A percentile compares a stretch with the other conserved stretches of the same genome.
Evolutionary conservation across 768 basidiomycete species (phyloP).

Genomic region (Hypsizygus marmoreus): DNA sequence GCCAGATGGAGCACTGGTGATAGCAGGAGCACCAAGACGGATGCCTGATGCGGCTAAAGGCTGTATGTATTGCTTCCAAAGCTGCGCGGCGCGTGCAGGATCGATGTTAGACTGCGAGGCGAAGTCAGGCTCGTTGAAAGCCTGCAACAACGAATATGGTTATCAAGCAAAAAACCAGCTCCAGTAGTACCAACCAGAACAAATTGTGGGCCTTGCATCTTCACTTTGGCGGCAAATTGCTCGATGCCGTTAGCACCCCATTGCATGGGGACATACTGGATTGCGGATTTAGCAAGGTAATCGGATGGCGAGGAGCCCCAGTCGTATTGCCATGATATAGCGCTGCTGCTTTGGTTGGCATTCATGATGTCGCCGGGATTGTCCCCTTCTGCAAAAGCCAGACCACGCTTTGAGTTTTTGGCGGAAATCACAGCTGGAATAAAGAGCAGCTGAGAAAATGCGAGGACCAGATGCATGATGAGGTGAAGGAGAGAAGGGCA

Average conservation of each 20-base stretch:
- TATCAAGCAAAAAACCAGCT: neutral
- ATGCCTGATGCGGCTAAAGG: constrained; percentile 32
- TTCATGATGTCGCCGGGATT: constrained; percentile 27
- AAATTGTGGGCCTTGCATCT: constrained; percentile 36
- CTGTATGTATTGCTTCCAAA: constrained; percentile 39
- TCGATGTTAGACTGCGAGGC: constrained; percentile 34
- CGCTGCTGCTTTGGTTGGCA: constrained; percentile 28
- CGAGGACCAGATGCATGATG: constrained; percentile 10
- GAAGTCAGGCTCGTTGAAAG: constrained; percentile 40
- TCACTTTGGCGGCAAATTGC: constrained; percentile 26
- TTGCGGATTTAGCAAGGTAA: constrained; percentile 28
- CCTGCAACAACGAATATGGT: constrained; percentile 24
- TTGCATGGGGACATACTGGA: constrained; percentile 41
- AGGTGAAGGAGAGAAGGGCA: neutral
- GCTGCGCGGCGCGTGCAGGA: constrained; percentile 28
- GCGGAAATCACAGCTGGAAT: constrained; percentile 13
- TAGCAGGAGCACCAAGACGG: constrained; percentile 36
- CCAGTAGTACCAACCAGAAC: constrained; percentile 32
- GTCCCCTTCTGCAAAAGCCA: constrained; percentile 30
- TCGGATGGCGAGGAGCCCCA: constrained; percentile 39
- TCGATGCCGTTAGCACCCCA: constrained; percentile 34
- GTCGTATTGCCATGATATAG: constrained; percentile 42
- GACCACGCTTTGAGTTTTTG: constrained; percentile 40
- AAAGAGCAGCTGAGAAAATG: neutral
- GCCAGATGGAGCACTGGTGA: constrained; percentile 33